Base-by-base conservation (phyloP, 441 rosid species). In the Arabidopsis hybrid region DNA sequence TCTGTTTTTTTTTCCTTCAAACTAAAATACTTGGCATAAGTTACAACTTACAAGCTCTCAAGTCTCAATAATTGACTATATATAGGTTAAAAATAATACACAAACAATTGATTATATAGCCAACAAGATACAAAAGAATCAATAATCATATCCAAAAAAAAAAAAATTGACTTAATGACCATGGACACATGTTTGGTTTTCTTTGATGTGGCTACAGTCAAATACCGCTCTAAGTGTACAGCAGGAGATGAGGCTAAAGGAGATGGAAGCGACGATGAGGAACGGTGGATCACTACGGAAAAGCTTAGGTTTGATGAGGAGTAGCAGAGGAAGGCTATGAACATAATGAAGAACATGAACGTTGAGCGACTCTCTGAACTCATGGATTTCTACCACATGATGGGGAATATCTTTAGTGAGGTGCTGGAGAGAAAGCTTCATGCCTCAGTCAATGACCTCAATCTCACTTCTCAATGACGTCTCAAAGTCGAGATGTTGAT, bases 241-340 rank as follows among this genome's bases (percentile, higher is more conserved):
- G 56, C 96, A 94, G 68, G 93, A 94, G 78, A 87, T 52, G 3
- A 85, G 95, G 77, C 71, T 94, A 72, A 89, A 91, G 86, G 93
- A 90, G 82, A 91, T 94, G 90, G 96, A 92, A 8, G 95, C 93
- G 4, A 92, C 97, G 7, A 88, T 91, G 72, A 90, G 95, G 73
- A 90, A 94, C 16, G 89, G 82, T 13, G 83, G 87, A n/a, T 86
- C 84, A 21, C 88, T 74, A 49, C 84, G 3, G 79, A 85, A 78
- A 84, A 75, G 74, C 4, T 89, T 78, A 90, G 75, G 67, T 43
- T 85, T 69, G 87, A 85, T n/a, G 94, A 88, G 36, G 91, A 83
- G 49, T 89, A 82, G 62, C 96, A 90, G 67, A 86, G 51, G 58
- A 32, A 85, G 67, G 92, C 92, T 9, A 81, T 86, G 79, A 81